Base-by-base conservation (phyloP, 2,329 filamentous ascomycete species). In the Simplicillium sp. region DNA sequence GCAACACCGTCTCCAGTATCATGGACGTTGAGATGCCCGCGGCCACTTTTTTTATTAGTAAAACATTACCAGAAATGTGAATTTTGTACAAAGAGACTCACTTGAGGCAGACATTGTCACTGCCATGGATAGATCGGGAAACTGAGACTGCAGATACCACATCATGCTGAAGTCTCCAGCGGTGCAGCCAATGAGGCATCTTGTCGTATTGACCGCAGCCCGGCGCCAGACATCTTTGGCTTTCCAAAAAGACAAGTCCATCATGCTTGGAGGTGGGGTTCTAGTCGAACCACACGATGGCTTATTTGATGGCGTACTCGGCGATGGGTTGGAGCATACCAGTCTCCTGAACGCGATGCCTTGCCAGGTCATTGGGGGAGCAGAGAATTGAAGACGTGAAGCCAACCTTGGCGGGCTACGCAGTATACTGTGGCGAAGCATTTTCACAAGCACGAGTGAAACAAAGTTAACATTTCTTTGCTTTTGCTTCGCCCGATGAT, bases 121-220 rank as follows among this genome's bases (percentile, higher is more conserved):
- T 0, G 60, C 59, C 55, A 73, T 65, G 1, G 68, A 67, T 4
- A 73, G 50, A 3, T 64, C 65, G 0, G 70, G 61, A 38, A 63
- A 64, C 34, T 63, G 65, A 0, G 66, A 55, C 43, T 77, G 73
- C 0, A 78, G 59, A 28, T 66, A 61, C 72, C 73, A 77, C 60
- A 77, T 65, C 1, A 70, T 63, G 1, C 70, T 65, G 44, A 77
- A 77, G 50, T 77, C 73, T n/a, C 73, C 73, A 0, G 59, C 34
- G 0, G 72, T 75, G 47, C 74, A 77, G 7, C 74, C 73, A 2
- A 71, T 55, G 2, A 77, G 61, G 44, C 74, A 78, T 7, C 73
- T 68, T 3, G 73, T 51, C 0, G 74, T 77, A 48, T 77, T 77
- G 47, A 77, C 50, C 0, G 59, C 57, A 0, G 73, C 69, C n/a